Percentiles rank a stretch among this genome's conserved stretches.
Evolutionary conservation across 2,329 filamentous ascomycete genomes (phyloP).

Genomic region (Elsinoe perseae): DNA sequence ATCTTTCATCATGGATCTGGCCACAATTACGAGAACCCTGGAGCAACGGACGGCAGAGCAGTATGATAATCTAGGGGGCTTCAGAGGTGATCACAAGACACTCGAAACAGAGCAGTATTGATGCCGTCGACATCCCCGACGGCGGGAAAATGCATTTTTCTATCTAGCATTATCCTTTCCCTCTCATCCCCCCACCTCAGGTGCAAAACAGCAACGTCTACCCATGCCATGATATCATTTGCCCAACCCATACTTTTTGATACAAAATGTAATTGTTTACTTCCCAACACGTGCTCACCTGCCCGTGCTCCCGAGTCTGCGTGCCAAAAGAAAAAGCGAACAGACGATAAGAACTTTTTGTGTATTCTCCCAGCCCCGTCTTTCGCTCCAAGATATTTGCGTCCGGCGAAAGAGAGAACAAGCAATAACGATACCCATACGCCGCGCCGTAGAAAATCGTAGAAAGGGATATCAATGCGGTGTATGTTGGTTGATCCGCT

Average conservation of each 20-base stretch:
- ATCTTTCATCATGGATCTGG: no score
- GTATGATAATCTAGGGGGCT: no score
- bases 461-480: background rate
- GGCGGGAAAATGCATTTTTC: background rate
- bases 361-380: background rate
- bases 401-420: background rate
- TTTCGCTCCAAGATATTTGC: background rate
- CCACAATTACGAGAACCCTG: no score
- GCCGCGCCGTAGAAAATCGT: background rate
- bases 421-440: background rate
- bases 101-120: no score
- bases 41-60: no score
- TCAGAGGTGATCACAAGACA: no score
- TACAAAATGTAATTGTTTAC: background rate
- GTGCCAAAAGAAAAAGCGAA: background rate
- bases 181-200: background rate
- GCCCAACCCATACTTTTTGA: slow-evolving; percentile 1
- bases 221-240: slow-evolving; percentile 11
- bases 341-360: slow-evolving; percentile 3
- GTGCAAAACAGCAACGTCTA: slow-evolving; percentile 1
- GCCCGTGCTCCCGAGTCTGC: background rate
- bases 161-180: background rate
- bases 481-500: background rate
- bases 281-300: background rate
- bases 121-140: no score